A percentile compares a stretch with the other conserved stretches of the same genome.
These are phyloP conservation scores for Artomyces pyxidatus DNA, from an alignment of 768 basidiomycete species.

Conservation along the genomic window DNA sequence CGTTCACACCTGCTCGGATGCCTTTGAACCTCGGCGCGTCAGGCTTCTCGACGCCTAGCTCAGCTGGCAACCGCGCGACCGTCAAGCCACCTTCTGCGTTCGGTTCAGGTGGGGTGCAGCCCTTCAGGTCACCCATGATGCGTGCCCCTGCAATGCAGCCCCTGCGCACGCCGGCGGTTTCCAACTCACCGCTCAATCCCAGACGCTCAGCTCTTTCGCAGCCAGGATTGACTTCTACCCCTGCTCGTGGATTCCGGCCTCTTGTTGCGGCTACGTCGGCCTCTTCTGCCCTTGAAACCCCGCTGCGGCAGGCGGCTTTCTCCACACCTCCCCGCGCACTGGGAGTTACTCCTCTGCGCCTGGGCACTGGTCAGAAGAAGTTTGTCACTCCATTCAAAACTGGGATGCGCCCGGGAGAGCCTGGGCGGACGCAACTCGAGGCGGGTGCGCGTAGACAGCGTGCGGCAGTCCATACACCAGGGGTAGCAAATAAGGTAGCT, in stretches of 20 bases:
- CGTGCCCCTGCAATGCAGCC: not conserved
- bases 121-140: conserved; percentile 13
- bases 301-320: conserved; percentile 1
- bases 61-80: not conserved
- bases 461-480: too few species aligned
- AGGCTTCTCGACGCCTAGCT: not conserved
- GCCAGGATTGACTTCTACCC: not conserved
- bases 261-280: not conserved
- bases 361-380: conserved; percentile 21
- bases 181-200: not conserved
- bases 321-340: conserved; percentile 2
- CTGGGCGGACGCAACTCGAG: conserved; percentile 23
- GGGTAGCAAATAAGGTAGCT: not conserved
- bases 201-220: not conserved
- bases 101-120: too few species aligned
- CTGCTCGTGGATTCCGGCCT: not conserved
- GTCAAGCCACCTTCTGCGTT: conserved; percentile 1
- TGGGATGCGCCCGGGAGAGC: conserved; percentile 38
- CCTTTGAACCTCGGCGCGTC: not conserved
- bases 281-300: not conserved
- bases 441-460: not conserved
- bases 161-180: not conserved
- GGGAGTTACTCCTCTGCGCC: conserved; percentile 1
- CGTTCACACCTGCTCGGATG: not conserved
- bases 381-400: conserved; percentile 55